These are phyloP conservation scores for Penicillium turbatum DNA, from an alignment of 495 filamentous ascomycete genomes.

Conservation along the genomic window DNA sequence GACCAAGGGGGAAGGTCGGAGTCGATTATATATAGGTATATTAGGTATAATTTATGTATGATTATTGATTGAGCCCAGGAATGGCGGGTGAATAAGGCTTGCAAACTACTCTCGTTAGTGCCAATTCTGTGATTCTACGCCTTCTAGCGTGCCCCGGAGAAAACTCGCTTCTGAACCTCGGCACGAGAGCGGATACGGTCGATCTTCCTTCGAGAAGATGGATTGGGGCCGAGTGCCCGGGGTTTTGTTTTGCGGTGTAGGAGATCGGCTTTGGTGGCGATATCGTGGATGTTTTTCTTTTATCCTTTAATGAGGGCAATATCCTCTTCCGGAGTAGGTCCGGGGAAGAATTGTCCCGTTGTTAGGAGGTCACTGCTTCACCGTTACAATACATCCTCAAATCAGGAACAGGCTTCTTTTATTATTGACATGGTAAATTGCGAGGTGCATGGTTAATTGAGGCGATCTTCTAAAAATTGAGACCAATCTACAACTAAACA, in stretches of 20 bases:
- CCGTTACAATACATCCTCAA: background rate
- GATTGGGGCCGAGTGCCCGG: background rate
- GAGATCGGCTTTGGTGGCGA: background rate
- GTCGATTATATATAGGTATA: too few species aligned
- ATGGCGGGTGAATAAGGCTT: too few species aligned
- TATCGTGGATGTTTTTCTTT: too few species aligned
- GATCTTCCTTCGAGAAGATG: constrained; percentile 6
- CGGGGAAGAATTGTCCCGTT: background rate
- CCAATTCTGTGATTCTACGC: background rate
- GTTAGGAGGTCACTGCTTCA: background rate
- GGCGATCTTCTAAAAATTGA: background rate
- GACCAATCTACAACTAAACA: background rate
- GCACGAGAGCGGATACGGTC: constrained; percentile 10
- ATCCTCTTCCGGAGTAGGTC: background rate
- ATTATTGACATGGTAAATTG: background rate
- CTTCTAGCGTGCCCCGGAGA: constrained; percentile 3
- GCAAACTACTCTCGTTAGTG: background rate
- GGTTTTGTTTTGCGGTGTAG: constrained; percentile 7
- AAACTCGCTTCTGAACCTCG: constrained; percentile 4
- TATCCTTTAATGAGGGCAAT: too few species aligned
- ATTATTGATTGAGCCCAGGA: too few species aligned
- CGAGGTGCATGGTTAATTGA: background rate
- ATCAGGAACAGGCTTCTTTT: background rate
- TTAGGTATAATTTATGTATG: too few species aligned
- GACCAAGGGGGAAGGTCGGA: constrained; percentile 5